Base-by-base conservation (phyloP, 1,139 yeast genomes). In the Geotrichum histeridarum region DNA sequence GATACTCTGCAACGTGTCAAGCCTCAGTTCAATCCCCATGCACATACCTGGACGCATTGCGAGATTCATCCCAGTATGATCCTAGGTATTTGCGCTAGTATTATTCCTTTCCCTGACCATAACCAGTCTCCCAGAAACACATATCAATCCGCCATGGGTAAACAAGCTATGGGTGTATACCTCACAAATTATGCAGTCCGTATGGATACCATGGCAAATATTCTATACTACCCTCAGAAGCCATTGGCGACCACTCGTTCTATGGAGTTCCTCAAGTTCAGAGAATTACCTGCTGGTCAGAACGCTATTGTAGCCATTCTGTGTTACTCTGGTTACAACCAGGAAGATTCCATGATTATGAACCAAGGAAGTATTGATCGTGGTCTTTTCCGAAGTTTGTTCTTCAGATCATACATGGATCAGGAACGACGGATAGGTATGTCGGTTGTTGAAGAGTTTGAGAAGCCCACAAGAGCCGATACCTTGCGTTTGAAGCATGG, bases 301-400 rank as follows among this genome's bases (percentile, higher is more conserved):
- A 93, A 93, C 69, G 99, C 99, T 39, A 84, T 93, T 72, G 99
- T 93, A 50, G 99, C 99, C 41, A 93, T 93, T 78, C 81, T 95
- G 43, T 94, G 99, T 80, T 93, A 93, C 74, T 87, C 96, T 45
- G 99, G 99, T 69, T 93, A 93, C 74, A 93, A 93, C 73, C 99
- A 93, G 79, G 99, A 93, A 86, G 99, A 93, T 86, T 94, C 99
- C 48, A 90, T 93, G 95, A 93, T 93, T 77, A 93, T 93, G 99
- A 93, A 93, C 72, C 99, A 93, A 76, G 86, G 96, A 27, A 87
- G 96, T 39, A 93, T 93, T 68, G 99, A 93, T 72, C 80, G 99
- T 68, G 99, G 99, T 54, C 77, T 93, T 64, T 93, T 93, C 77
- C 79, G 99, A 75, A 90, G 97, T 22, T 78, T 93, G 68, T 93